These are phyloP conservation scores for Chlorella ohadii DNA, from an alignment of 139 green algal species.

Conservation along the genomic window DNA sequence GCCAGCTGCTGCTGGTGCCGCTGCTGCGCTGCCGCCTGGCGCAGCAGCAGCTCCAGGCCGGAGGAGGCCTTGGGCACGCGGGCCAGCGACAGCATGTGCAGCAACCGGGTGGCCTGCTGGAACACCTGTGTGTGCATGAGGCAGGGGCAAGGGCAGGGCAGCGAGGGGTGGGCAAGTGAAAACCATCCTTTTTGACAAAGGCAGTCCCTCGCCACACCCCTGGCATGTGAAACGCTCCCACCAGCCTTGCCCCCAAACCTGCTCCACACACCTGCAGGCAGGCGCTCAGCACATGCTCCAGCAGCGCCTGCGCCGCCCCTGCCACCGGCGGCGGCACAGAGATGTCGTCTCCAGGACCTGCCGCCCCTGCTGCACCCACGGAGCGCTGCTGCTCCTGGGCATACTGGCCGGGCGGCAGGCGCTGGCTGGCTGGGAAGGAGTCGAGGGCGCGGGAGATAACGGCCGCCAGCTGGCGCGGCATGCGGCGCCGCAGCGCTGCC, in stretches of 20 bases:
- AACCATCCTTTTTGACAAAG: no score
- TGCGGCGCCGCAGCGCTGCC: conserved; percentile 40
- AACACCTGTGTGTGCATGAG: conserved; percentile 1
- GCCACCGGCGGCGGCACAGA: conserved; percentile 25
- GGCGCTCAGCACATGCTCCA: conserved; percentile 52
- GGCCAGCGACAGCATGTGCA: conserved; percentile 45
- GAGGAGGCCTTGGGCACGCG: conserved; percentile 37
- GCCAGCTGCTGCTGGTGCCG: neutral
- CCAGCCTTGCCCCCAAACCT: neutral
- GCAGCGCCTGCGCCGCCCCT: conserved; percentile 29
- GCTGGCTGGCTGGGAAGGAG: conserved; percentile 13
- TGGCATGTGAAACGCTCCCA: no score
- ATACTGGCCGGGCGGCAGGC: neutral
- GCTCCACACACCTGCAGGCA: conserved; percentile 46
- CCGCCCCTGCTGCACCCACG: neutral
- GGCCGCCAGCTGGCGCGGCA: conserved; percentile 34
- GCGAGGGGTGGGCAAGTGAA: neutral
- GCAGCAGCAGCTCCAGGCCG: conserved; percentile 60
- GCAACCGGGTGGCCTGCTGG: conserved; percentile 8
- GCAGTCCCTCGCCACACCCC: no score
- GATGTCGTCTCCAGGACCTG: neutral
- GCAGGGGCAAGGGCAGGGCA: neutral
- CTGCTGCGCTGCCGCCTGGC: neutral
- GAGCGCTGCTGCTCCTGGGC: neutral
- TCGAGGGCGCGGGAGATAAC: conserved; percentile 36